Evolutionary conservation across 2,329 filamentous ascomycete genomes (phyloP), one percentile per base, ranked within the genome.

Genomic region (Microdochium bolleyi): DNA sequence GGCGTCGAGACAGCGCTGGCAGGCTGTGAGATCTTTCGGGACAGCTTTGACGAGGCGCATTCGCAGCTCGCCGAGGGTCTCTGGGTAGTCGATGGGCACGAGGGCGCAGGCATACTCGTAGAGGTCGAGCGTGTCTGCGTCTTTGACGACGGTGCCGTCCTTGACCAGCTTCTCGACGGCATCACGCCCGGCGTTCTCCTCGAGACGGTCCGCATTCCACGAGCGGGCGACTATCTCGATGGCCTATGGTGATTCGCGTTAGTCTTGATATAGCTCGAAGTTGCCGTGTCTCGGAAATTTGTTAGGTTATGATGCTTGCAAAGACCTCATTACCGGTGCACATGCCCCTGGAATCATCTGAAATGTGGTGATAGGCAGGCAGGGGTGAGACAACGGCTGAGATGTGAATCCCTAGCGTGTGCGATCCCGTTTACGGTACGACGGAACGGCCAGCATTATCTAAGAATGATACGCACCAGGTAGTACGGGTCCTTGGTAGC

Each of bases 401-500:
- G n/a, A n/a, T n/a, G n/a, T n/a, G n/a, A n/a, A n/a, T n/a, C n/a
- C n/a, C n/a, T n/a, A n/a, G n/a, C n/a, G n/a, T n/a, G n/a, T n/a
- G n/a, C n/a, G n/a, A n/a, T n/a, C n/a, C n/a, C n/a, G n/a, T 41
- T 8, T 14, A 41, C 37, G 16, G 5, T 7, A 19, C 7, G 37
- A 19, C 37, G 4, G 7, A 4, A 19, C 16, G 37, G 7, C 37
- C 7, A 19, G 14, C 7, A 41, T 41, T 16, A 7, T 4, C 37
- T 7, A 41, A 16, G 7, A 22, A 46, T 16, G n/a, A 24, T 22
- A 51, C 70, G 54, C 59, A 82, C 78, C 67, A 80, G 73, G 58
- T 77, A 83, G 60, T 83, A 83, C 8, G 75, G 69, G 44, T 82
- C 79, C 51, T 79, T 78, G 44, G 70, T 70, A 1, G 69, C 64